Evolutionary conservation across 1,139 yeast species (phyloP), one percentile per base, ranked within the genome.

Genomic region (Magnusiomyces sp.): DNA sequence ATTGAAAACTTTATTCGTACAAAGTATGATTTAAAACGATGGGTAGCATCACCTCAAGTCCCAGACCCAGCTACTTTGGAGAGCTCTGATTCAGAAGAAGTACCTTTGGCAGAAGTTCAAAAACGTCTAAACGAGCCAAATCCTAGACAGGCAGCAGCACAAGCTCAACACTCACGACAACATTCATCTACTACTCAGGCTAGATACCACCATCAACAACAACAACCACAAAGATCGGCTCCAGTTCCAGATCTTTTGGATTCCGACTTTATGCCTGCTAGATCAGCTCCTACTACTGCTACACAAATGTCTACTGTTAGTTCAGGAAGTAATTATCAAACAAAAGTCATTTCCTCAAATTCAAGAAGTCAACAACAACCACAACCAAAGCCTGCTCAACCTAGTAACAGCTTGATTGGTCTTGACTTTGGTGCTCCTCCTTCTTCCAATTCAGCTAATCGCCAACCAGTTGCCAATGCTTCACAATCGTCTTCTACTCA

Each of bases 1-100:
- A 80, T 92, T 58, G 95, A 84, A 57, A 88, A 85, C 65, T 92
- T 88, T 67, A 88, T 92, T 56, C 75, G 92, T 56, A 89, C 95
- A 5, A 92, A 92, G 66, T 92, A 92, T 63, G 97, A 88, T 58
- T 64, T 84, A 69, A 87, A 83, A 68, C 84, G 90, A 63, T 92
- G 98, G 98, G 81, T 75, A 13, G 64, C 70, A 17, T 67, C 77
- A 23, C 55, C 73, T 4, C 63, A 62, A 5, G 64, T 79, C 19
- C 90, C 90, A 3, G 81, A 81, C 58, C 87, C 89, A 1, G 65
- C 74, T 56, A 64, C 77, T 1, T 50, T 66, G 36, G 62, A 57
- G 43, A 58, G 58, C 20, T 53, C 48, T 14, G 55, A 49, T 44
- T 43, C 32, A 29, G 41, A 45, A 19, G 20, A 32, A 9, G 42